Base-by-base conservation (phyloP, 768 basidiomycete genomes). In the Russula sp. region DNA sequence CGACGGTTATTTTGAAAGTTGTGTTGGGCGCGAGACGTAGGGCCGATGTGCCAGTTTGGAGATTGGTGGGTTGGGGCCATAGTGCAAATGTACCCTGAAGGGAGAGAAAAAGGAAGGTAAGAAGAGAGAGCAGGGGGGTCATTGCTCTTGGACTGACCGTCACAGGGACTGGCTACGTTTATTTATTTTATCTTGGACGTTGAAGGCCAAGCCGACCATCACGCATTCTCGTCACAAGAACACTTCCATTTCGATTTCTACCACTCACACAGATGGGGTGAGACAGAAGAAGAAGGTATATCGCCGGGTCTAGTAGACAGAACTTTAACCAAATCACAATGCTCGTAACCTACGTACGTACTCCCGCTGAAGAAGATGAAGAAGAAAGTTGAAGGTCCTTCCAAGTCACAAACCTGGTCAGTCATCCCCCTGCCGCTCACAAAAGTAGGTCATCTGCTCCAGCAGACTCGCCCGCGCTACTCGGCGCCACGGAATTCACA, bases 1-100 rank as follows among this genome's bases (percentile, higher is more conserved):
- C 67, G 66, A 83, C 62, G 10, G 75, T 70, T 72, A 89, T 86
- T 62, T 74, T 71, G 71, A 90, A 89, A 32, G 70, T 61, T 0
- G 49, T 26, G 24, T 16, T 10, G 7, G 77, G 68, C 0, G 83
- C 76, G 53, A 90, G 81, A 22, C 64, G 68, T 36, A 77, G 66
- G 9, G 73, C 65, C 5, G 57, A 68, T 5, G 71, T 63, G 34
- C 79, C 79, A 0, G 74, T 72, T 38, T 63, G 18, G 53, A 75
- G 32, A 16, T 30, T 57, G 50, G 65, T 69, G 0, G 79, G 79
- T 50, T 70, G 71, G 3, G 79, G 79, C 79, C 79, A 80, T 62
- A 77, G 69, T 16, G 72, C 75, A 24, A 62, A 36, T 1, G 61
- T 70, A 2, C 70, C 61, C 3, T 63, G 51, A 5, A 68, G 53